Evolutionary conservation across 768 basidiomycete species (phyloP), one percentile per base, ranked within the genome.

Genomic region (Leccinum pellstonianum): DNA sequence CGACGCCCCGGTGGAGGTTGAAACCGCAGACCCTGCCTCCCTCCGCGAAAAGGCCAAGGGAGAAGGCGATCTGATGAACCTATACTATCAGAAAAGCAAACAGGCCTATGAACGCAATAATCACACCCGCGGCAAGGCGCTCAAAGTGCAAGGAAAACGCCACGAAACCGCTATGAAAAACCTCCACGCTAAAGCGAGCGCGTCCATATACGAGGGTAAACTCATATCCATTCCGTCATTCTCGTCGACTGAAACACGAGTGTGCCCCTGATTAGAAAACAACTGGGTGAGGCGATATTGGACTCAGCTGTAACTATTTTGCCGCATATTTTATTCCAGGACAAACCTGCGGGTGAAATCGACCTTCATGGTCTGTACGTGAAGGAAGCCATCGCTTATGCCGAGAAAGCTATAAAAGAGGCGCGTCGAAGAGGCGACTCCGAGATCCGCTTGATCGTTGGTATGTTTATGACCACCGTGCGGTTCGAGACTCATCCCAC

Each of bases 291-390:
- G 55, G 37, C 25, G 41, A 5, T 11, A 46, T 19, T 5, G 43
- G 4, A 46, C 19, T 14, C 9, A 21, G n/a, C 14, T 6, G 21
- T 3, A 25, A 23, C 35, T 12, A 48, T 23, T 51, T 54, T 47
- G 54, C 37, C 60, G 33, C 41, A 67, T 2, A 17, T 3, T 21
- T 41, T 41, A 43, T 43, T 19, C 5, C 65, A 87, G 83, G 83
- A 88, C 62, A 88, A 83, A 49, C 72, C 80, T 56, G 78, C 81
- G 3, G 86, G 86, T 2, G 87, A 93, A 72, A 78, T 97, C 51
- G 96, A 98, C 74, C 77, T 98, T 46, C 95, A 98, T 71, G 93
- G 93, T 8, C 79, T 98, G 4, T 95, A 90, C 71, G 94, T 96
- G 59, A 92, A 92, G 68, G 96, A 98, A 75, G 92, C 94, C 14